A percentile compares a stretch with the other conserved stretches of the same genome.
Evolutionary conservation across 306 rosid genomes (phyloP).

Genomic region (Quercus berberidifolia): DNA sequence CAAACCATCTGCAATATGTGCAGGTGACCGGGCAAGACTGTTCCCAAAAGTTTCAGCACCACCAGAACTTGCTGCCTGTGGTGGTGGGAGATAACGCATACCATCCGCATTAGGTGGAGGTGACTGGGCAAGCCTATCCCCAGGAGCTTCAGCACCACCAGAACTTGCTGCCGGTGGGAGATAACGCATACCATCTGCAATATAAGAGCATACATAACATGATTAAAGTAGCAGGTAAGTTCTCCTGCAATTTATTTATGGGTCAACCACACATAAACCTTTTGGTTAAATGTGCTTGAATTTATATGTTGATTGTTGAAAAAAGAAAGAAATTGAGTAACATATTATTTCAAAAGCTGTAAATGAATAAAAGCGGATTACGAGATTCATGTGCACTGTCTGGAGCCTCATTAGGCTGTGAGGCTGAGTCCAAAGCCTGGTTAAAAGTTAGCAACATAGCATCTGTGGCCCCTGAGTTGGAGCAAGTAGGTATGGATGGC

Average conservation of each 20-base stretch:
- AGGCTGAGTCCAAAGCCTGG: neutral
- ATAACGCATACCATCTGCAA: neutral
- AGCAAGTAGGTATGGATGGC: neutral
- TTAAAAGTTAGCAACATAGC: neutral
- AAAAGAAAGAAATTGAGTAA: neutral
- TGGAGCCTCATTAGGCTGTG: neutral
- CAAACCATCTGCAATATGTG: neutral
- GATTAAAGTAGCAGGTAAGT: neutral
- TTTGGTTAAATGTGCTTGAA: neutral
- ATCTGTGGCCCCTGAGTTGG: conserved; percentile 6
- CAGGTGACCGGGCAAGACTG: neutral
- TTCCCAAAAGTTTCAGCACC: neutral
- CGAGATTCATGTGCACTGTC: neutral
- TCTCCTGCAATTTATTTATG: neutral
- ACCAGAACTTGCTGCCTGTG: too few relatives aligned
- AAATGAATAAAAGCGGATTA: neutral
- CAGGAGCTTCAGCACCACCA: neutral
- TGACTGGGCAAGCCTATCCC: neutral
- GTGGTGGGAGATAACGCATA: neutral
- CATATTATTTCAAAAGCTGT: neutral
- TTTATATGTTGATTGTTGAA: neutral
- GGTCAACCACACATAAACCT: neutral
- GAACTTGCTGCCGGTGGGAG: neutral
- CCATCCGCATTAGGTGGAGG: neutral
- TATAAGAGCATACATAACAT: neutral